These are phyloP conservation scores for Prunus armeniaca DNA, from an alignment of 306 rosid genomes.

Conservation along the genomic window DNA sequence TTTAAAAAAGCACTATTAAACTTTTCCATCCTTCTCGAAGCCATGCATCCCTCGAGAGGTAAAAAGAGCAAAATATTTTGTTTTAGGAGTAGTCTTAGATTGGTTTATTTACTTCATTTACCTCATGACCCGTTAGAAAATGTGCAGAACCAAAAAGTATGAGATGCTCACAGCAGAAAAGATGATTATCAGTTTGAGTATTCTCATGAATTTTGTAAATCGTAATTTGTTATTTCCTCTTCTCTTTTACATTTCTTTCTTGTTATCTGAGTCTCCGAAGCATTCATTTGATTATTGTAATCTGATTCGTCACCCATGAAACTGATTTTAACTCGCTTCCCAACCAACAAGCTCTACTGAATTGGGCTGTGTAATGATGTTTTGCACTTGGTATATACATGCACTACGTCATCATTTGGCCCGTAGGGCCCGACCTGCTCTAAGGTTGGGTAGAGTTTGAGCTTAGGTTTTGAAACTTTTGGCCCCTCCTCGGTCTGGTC, in stretches of 20 bases:
- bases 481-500: too few species aligned
- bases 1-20: not conserved
- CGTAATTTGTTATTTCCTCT: not conserved
- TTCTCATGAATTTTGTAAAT: slow-evolving; percentile 19
- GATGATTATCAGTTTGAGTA: not conserved
- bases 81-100: not conserved
- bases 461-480: too few species aligned
- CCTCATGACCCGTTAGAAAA: slow-evolving; percentile 1
- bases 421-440: too few species aligned
- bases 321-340: not conserved
- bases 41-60: not conserved
- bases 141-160: not conserved
- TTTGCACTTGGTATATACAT: not conserved
- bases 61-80: not conserved
- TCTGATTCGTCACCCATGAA: not conserved
- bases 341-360: not conserved
- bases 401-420: not conserved
- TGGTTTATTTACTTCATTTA: not conserved
- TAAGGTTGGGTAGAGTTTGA: too few species aligned
- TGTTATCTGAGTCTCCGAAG: not conserved
- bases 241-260: not conserved
- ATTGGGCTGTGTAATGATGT: not conserved
- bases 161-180: not conserved
- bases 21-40: slow-evolving; percentile 1
- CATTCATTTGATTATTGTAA: not conserved